Percentiles rank a stretch among this genome's conserved stretches.
phyloP scores from a whole-genome alignment of 116 monocot species.

The Trichopus zeylanicus region DNA sequence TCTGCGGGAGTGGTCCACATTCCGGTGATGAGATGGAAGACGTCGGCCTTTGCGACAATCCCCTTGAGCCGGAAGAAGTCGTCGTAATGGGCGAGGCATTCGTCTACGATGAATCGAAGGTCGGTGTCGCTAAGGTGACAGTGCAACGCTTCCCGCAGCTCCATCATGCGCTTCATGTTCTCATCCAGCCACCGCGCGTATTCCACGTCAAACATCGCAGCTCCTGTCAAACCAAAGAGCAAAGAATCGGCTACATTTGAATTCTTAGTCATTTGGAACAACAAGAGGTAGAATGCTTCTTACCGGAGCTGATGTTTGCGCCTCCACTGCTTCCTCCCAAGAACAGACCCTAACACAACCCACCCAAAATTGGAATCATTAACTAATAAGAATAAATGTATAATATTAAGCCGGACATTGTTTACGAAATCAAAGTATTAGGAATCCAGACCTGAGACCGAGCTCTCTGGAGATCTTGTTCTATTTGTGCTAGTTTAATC shows the following conservation, averaged over 20 bases:
- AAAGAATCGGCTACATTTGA: too few relatives aligned
- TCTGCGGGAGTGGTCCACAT: constrained; percentile 88
- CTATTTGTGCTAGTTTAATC: constrained; percentile 74
- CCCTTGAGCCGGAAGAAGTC: constrained; percentile 67
- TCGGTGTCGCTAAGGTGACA: constrained; percentile 53
- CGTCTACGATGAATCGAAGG: constrained; percentile 68
- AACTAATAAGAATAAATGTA: too few relatives aligned
- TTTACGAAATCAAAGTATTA: too few relatives aligned
- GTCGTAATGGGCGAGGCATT: constrained; percentile 55
- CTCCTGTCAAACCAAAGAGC: constrained; percentile 37
- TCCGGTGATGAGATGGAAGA: constrained; percentile 85
- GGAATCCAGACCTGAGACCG: constrained; percentile 78
- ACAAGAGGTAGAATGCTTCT: too few relatives aligned
- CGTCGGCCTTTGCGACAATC: constrained; percentile 51
- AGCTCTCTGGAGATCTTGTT: constrained; percentile 78
- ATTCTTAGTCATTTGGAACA: too few relatives aligned
- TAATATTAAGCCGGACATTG: too few relatives aligned
- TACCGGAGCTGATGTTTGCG: constrained; percentile 80
- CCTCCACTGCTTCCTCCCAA: constrained; percentile 39
- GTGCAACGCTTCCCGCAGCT: constrained; percentile 56
- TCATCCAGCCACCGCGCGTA: constrained; percentile 84
- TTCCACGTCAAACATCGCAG: constrained; percentile 82
- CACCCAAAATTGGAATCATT: too few relatives aligned
- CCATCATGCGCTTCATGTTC: constrained; percentile 50
- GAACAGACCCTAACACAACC: constrained; percentile 53